Base-by-base conservation (phyloP, 2,329 filamentous ascomycete species). In the Neofusicoccum ribis region DNA sequence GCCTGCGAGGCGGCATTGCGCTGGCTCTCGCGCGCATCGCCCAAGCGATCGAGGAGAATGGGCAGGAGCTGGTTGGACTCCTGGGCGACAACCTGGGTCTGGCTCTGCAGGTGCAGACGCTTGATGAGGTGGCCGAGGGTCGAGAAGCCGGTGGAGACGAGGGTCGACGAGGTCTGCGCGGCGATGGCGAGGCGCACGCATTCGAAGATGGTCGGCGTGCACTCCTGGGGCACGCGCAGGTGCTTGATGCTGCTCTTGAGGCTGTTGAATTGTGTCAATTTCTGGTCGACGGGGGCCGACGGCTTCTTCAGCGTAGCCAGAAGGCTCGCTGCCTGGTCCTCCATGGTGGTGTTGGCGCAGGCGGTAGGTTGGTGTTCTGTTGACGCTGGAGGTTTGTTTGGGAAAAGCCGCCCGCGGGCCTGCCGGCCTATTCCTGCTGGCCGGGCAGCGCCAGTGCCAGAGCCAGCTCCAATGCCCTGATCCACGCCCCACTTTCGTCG, bases 211-310 rank as follows among this genome's bases (percentile, higher is more conserved):
- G 87, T 83, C 31, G 87, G 80, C 71, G 96, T 86, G 72, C 85
- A 85, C 63, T 80, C 79, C 69, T 96, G 92, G 67, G 92, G 92
- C 51, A 97, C 91, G 81, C 93, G 93, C 76, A 91, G 90, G 78
- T 96, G 93, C 78, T 97, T 97, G 83, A 97, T 97, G 76, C 88
- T 87, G 49, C 91, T 93, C 80, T 97, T 96, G 78, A 93, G 83
- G 72, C 82, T 84, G 66, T 88, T 91, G 71, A 97, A 86, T 63
- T 86, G 85, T 69, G 87, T 83, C 68, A 92, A 84, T 75, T 93
- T 93, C 60, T 84, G 79, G 72, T 93, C 90, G 71, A 91, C 82
- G 56, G 87, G 84, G 43, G 85, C 84, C 71, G 91, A 90, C 70
- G 86, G 85, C 76, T 84, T 84, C 74, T 85, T 85, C 68, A 87